Percentiles rank a stretch among this genome's conserved stretches.
Conservation (phyloP, 2,329 filamentous ascomycete genomes). For the Penicillium janthinellum region DNA sequence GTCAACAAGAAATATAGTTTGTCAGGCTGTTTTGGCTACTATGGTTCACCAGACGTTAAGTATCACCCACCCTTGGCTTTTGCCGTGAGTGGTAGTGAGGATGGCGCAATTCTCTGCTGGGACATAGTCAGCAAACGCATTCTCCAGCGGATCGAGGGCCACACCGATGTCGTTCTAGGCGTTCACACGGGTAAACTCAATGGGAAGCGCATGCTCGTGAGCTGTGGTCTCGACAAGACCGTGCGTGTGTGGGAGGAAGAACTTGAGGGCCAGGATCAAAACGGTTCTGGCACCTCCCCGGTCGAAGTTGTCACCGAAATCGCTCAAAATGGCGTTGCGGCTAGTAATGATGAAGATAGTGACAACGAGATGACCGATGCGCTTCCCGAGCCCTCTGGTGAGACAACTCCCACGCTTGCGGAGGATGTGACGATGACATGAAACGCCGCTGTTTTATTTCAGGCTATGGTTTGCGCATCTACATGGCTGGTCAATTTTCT, state of each 20-base stretch:
- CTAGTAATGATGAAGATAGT: neutral
- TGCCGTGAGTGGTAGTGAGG: slow-evolving; percentile 81
- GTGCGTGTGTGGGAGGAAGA: slow-evolving; percentile 63
- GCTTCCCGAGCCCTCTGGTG: neutral
- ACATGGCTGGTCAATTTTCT: slow-evolving; percentile 2
- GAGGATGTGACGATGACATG: slow-evolving; percentile 19
- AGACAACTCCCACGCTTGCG: neutral
- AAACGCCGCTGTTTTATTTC: slow-evolving; percentile 2
- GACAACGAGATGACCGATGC: slow-evolving; percentile 4
- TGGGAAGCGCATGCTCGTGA: slow-evolving; percentile 56
- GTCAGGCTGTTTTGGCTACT: slow-evolving; percentile 78
- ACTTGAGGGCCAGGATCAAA: neutral
- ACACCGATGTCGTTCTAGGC: slow-evolving; percentile 60
- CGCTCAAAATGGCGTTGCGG: neutral
- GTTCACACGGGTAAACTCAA: slow-evolving; percentile 61
- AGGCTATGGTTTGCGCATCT: slow-evolving; percentile 1
- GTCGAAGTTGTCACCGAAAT: neutral
- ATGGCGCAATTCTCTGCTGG: slow-evolving; percentile 84
- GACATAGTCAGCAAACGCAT: slow-evolving; percentile 84
- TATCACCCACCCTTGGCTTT: slow-evolving; percentile 50
- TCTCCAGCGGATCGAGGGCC: slow-evolving; percentile 65
- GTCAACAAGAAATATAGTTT: slow-evolving; percentile 81
- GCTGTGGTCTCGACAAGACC: slow-evolving; percentile 63
- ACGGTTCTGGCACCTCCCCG: neutral
- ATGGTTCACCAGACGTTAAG: slow-evolving; percentile 49